Evolutionary conservation across 2,329 filamentous ascomycete species (phyloP), one percentile per base, ranked within the genome.

Genomic region (Fusarium sp.): DNA sequence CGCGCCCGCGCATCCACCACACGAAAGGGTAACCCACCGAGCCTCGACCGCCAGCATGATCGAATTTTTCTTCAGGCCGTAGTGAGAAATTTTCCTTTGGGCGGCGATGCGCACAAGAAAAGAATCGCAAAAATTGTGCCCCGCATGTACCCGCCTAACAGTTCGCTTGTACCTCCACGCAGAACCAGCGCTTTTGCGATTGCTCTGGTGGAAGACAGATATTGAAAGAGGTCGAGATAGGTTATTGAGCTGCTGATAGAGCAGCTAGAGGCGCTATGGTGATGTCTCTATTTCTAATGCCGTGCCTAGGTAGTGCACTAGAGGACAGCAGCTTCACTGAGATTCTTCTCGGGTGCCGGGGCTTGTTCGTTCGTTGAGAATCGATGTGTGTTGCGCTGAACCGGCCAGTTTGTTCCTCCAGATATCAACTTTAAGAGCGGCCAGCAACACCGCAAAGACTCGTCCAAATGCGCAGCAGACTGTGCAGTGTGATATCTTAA

Each of bases 101-200:
- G 60, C 63, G 65, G 57, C 59, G 52, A 60, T 67, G 60, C 69
- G 61, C 71, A 63, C 58, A 71, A 68, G 54, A 58, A 58, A 68
- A 67, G 43, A 72, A 58, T 68, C 13, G 50, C 10, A 58, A 68
- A 71, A 71, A 37, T 52, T 59, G 32, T 67, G 67, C 75, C 69
- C 77, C 72, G 64, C 76, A 78, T 38, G 74, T 79, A 79, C 53
- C 71, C 72, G 47, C 76, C 77, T 81, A 80, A 72, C 80, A 80
- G 68, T 69, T 69, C 42, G 21, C 54, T 77, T 74, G 80, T 81
- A 80, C 72, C 75, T 65, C 64, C 66, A 64, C 38, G 19, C 13
- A 38, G 49, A 46, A 40, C 37, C 37, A 54, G 49, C 50, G 40
- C 37, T 59, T 49, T 62, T 59, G 47, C 30, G 37, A 46, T 52